Evolutionary conservation across 2,329 filamentous ascomycete genomes (phyloP), one percentile per base, ranked within the genome.

Genomic region (Colletotrichum incanum): DNA sequence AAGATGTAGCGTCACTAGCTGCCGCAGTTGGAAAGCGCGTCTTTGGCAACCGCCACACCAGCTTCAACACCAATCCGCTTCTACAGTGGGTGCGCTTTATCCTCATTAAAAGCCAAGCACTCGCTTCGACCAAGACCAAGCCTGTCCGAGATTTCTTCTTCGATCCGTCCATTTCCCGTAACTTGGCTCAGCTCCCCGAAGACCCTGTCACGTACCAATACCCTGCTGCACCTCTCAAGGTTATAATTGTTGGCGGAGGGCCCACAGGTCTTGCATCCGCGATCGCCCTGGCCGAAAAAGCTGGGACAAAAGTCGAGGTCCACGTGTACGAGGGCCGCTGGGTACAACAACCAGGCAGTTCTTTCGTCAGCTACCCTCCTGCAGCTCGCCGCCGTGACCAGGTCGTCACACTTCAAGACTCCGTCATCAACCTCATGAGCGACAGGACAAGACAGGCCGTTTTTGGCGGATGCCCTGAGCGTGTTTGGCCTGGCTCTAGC

Each of bases 251-350:
- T 6, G 67, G 67, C 4, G 62, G 60, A 7, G 77, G 77, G 0
- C 77, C 77, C 8, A 77, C 76, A 14, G 77, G 77, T 9, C 64
- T 79, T 12, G 77, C 75, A 5, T 76, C 78, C 28, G 79, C 80
- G 2, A 81, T 82, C 59, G 78, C 78, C 18, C 74, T 82, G 5
- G 80, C 80, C 14, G 80, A 82, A 49, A 80, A 80, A 55, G 80
- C 79, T n/a, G 72, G 52, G 0, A 77, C 77, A 1, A 76, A 67
- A 11, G 77, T 82, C 3, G 78, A 82, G 66, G 77, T 82, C 1
- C 80, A 82, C 65, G 76, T 82, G 12, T 82, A 78, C 71, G 80
- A 82, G 69, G 74, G 79, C 41, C 77, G 80, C 9, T 82, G 80
- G 79, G 70, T 78, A 2, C 67, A 67, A 58, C 75, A 47, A 55